Evolutionary conservation across 345 rosid genomes (phyloP), one percentile per base, ranked within the genome.

Genomic region (Dovyalis caffra): DNA sequence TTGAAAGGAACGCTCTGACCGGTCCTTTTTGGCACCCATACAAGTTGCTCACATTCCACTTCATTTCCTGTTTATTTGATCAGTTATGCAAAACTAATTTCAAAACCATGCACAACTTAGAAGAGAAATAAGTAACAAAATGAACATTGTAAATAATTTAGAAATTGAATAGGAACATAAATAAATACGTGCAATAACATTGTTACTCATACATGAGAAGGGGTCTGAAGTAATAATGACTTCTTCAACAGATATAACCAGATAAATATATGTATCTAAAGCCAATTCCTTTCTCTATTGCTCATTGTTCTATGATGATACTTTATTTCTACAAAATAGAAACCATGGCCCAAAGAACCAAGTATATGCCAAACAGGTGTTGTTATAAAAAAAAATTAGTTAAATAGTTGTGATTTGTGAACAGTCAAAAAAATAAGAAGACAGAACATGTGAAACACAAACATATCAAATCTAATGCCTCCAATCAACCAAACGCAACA

Each of bases 21-120:
- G 21, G 88, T 64, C 78, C 65, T 88, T 85, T 86, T 93, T 71
- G 99, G 98, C 63, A 85, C 86, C 98, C 98, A 95, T 78, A 91
- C 92, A 77, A 95, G 87, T 86, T 95, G 99, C 85, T 93, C 96
- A 81, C 98, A 95, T 86, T 95, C 99, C 64, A 90, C 96, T 87
- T 95, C 98, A 80, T 95, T 95, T 83, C 99, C 99, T 95, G 90
- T 81, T 77, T 66, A 84, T 60, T 77, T 79, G 43, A 72, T 71
- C 78, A 81, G 63, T 79, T 80, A 77, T 81, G 76, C 69, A 76
- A 73, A 69, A 69, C 63, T 70, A 71, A 78, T 74, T 71, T 71
- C 67, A 75, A 58, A 74, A 58, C 38, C 67, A 28, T 58, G 77
- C 33, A 62, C 20, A 56, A 70, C 63, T 47, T 56, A 66, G 35